Evolutionary conservation across 208 protist species (phyloP), one percentile per base, ranked within the genome.

Genomic region (Entamoeba nuttalli): DNA sequence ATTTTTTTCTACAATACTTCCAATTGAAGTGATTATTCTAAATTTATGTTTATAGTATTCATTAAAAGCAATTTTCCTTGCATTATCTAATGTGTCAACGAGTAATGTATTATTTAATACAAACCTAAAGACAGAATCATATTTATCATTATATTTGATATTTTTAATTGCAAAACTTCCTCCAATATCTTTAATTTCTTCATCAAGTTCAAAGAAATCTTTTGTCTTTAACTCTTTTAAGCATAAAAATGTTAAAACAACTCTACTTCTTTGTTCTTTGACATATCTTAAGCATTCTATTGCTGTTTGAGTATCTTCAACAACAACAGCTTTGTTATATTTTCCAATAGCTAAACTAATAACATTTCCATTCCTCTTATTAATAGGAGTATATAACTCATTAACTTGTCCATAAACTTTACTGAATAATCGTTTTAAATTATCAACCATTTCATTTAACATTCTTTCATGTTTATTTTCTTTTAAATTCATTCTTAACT

Each of bases 331-430:
- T 93, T 99, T 98, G 57, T 99, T 97, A 71, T 98, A 98, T 62
- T 98, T 98, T 51, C 99, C 99, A 94, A 99, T 97, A 2, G 98
- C 98, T 35, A 99, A 98, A 14, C 98, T 98, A 2, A 99, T 97
- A 3, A 99, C 98, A 93, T 98, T 97, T 55, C 98, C 96, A 97
- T 99, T 98, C 73, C 98, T 97, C 5, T 98, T 97, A 93, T 98
- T 97, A 35, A 97, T 97, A 30, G 98, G 97, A 52, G 96, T 98
- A 97, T 98, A 99, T 14, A 99, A 96, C 96, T 99, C 98, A 44
- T 19, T 94, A 4, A 95, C 41, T 52, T 19, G n/a, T 3, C 94
- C 94, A 57, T n/a, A 50, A 41, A 97, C 52, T 17, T 97, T 97
- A 2, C 96, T 96, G 71, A 98, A 98, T 93, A 99, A 97, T 50